A percentile compares a stretch with the other conserved stretches of the same genome.
Conservation (phyloP, 2,329 filamentous ascomycete genomes). For the Apiospora marii region DNA sequence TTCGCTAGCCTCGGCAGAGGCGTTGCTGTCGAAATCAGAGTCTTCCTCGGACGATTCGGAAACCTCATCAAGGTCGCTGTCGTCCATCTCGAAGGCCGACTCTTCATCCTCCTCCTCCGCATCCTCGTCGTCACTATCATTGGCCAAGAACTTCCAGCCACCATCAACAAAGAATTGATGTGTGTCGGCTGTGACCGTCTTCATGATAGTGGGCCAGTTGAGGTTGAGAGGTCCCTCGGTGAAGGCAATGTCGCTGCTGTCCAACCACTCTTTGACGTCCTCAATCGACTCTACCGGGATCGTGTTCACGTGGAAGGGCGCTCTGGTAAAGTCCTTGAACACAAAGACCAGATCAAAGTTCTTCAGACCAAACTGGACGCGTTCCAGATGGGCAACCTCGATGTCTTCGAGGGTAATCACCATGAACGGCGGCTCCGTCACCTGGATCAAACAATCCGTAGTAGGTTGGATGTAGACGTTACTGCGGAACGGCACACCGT, state of each 20-base stretch:
- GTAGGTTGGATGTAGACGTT: constrained; percentile 96
- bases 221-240: constrained; percentile 95
- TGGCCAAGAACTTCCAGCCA: constrained; percentile 91
- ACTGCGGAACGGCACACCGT: constrained; percentile 93
- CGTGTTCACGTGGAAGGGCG: constrained; percentile 94
- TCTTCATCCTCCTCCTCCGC: constrained; percentile 87
- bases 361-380: constrained; percentile 95
- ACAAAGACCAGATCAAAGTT: constrained; percentile 99
- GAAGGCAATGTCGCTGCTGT: constrained; percentile 93
- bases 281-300: constrained; percentile 96
- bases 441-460: constrained; percentile 94
- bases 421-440: constrained; percentile 96
- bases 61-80: constrained; percentile 84
- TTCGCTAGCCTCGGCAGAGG: constrained; percentile 81
- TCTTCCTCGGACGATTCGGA: constrained; percentile 82
- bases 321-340: constrained; percentile 94
- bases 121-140: constrained; percentile 86
- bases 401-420: constrained; percentile 96
- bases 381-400: constrained; percentile 93
- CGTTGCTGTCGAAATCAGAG: constrained; percentile 92
- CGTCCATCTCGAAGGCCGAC: constrained; percentile 88
- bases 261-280: constrained; percentile 96
- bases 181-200: constrained; percentile 93
- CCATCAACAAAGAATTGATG: constrained; percentile 96
- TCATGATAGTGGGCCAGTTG: constrained; percentile 99